Evolutionary conservation across 225 moss, liverwort and hornwort species (phyloP), one percentile per base, ranked within the genome.

Genomic region (Takakia lepidozioides): DNA sequence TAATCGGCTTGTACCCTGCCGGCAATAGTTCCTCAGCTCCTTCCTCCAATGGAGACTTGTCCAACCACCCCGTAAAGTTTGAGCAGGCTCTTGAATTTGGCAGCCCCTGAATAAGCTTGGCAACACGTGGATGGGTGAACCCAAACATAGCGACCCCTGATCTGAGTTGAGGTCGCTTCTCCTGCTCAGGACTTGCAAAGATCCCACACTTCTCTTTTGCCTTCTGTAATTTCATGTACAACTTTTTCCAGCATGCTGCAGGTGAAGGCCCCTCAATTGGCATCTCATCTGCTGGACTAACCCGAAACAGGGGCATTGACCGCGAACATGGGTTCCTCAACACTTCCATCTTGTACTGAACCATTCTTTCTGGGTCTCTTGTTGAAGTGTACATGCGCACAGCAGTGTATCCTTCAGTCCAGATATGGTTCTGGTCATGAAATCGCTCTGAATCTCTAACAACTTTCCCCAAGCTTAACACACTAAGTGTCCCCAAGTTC

Each of bases 81-180:
- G 89, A 82, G 75, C 95, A 95, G 48, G 87, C 95, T 71, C 84
- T 75, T 50, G 95, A 80, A 67, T 78, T 68, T 35, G 95, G 95
- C 69, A 95, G 73, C 55, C 71, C 84, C 87, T 95, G 95, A 53
- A 95, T 95, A 63, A 90, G 69, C 70, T 73, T 87, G 50, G 82
- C 67, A 36, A 95, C 75, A 38, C 83, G 84, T 45, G 80, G 72
- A 51, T 85, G 61, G 34, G 75, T 80, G 63, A 95, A 95, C 48
- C 95, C 95, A 66, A 95, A 95, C 84, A 90, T 76, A 29, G 84
- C 80, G 26, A 90, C 87, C 50, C 87, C 95, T 61, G 89, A 90
- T 52, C 87, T 74, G 62, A 78, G 80, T 55, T 85, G 83, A 69
- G 79, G 84, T 17, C 88, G 81, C 52, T 90, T 90, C 54, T 90